A percentile compares a stretch with the other conserved stretches of the same genome.
Conservation (phyloP, 2,329 filamentous ascomycete species). For the Purpureocillium takamizusanense region DNA sequence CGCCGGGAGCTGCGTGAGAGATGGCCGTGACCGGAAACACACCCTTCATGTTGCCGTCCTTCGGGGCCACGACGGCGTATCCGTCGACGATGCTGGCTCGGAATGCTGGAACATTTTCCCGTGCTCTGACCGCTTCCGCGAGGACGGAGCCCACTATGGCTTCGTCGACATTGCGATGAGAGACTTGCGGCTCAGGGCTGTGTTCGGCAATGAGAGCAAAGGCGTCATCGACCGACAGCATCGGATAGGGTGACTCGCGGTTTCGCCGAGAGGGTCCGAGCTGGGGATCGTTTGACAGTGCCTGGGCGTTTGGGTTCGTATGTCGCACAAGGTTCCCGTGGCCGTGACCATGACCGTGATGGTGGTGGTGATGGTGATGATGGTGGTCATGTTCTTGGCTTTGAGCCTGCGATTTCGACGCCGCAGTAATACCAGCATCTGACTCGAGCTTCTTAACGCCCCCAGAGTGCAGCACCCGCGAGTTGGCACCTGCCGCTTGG, state of each 20-base stretch:
- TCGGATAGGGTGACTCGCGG: constrained; percentile 82
- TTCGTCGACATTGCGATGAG: constrained; percentile 52
- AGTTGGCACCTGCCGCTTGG: constrained; percentile 77
- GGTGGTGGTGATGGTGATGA: constrained; percentile 25
- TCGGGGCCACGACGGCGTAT: constrained; percentile 70
- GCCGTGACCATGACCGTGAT: constrained; percentile 31
- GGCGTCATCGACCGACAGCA: constrained; percentile 80
- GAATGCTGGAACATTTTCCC: constrained; percentile 84
- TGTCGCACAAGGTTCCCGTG: constrained; percentile 63
- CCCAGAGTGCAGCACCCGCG: constrained; percentile 67
- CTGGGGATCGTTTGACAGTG: constrained; percentile 50
- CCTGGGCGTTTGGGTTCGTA: constrained; percentile 51
- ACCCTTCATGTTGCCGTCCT: constrained; percentile 59
- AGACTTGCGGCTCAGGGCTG: constrained; percentile 53
- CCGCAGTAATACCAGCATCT: constrained; percentile 32
- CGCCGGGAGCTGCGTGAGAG: constrained; percentile 73
- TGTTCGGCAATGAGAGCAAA: constrained; percentile 62
- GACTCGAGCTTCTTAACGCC: constrained; percentile 76
- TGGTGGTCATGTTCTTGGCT: constrained; percentile 25
- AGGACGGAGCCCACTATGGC: constrained; percentile 68
- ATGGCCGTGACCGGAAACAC: constrained; percentile 79
- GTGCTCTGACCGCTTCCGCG: constrained; percentile 71
- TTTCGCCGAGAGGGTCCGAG: constrained; percentile 62
- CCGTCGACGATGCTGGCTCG: constrained; percentile 94
- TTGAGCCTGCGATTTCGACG: constrained; percentile 13